phyloP scores from a whole-genome alignment of 2,329 filamentous ascomycete species.

The Pezicula rhizophila region DNA sequence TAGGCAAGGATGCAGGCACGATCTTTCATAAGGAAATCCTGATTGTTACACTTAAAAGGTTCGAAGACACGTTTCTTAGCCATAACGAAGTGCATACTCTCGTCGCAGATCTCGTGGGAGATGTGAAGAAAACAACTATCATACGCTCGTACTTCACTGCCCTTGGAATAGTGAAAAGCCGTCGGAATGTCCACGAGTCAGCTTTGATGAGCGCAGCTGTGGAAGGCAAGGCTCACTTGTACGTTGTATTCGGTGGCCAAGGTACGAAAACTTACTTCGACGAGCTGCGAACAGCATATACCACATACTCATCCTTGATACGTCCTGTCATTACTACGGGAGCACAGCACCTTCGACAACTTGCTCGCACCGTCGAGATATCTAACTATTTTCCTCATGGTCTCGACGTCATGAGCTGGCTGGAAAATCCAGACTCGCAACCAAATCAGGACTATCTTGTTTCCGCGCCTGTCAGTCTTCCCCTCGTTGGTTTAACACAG shows the following conservation, averaged over 20 bases:
- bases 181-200: no score
- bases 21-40: no score
- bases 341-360: background rate
- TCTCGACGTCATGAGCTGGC: background rate
- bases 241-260: background rate
- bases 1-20: no score
- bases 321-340: background rate
- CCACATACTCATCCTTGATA: background rate
- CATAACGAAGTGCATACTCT: no score
- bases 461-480: constrained; percentile 86
- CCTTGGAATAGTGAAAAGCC: no score
- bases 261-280: background rate
- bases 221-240: no score
- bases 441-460: constrained; percentile 45
- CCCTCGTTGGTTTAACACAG: constrained; percentile 88
- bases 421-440: background rate
- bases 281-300: background rate
- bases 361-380: background rate
- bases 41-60: no score
- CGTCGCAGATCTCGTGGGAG: no score
- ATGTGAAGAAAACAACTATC: no score
- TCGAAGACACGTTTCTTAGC: no score
- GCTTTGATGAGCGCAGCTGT: no score
- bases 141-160: no score
- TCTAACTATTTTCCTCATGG: background rate